Conservation (phyloP, 805 yeast species). For the Candida yuanshanica region DNA sequence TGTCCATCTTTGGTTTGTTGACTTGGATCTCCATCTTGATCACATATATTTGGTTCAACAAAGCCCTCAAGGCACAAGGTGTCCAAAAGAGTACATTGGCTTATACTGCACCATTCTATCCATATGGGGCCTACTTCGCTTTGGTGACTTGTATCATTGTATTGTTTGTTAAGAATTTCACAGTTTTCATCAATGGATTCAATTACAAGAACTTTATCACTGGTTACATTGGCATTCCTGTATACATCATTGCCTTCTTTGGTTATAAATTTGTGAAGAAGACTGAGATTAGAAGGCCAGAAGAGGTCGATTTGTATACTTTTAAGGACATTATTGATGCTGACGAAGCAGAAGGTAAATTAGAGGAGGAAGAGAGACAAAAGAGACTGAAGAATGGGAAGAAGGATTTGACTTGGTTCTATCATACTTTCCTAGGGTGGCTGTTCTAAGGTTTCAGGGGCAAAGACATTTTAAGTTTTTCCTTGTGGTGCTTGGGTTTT, state of each 20-base stretch:
- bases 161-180: constrained; percentile 62
- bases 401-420: constrained; percentile 39
- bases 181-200: constrained; percentile 61
- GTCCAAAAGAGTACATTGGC: constrained; percentile 48
- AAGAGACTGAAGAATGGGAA: constrained; percentile 21
- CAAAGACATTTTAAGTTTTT: not conserved
- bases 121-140: constrained; percentile 60
- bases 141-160: constrained; percentile 47
- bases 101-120: constrained; percentile 63
- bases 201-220: constrained; percentile 66
- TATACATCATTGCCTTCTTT: constrained; percentile 45
- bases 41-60: constrained; percentile 60
- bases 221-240: constrained; percentile 72
- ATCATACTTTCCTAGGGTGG: constrained; percentile 45
- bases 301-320: constrained; percentile 57
- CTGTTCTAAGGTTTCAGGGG: constrained; percentile 30
- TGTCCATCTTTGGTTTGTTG: constrained; percentile 67
- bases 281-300: constrained; percentile 43
- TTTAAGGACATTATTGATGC: constrained; percentile 36
- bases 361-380: constrained; percentile 20
- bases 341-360: constrained; percentile 25
- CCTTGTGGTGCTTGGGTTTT: too few relatives aligned
- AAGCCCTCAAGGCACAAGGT: constrained; percentile 65
- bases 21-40: constrained; percentile 70
- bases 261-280: constrained; percentile 57